Evolutionary conservation across 495 filamentous ascomycete species (phyloP).

Genomic region (Aspergillus carlsbadensis): DNA sequence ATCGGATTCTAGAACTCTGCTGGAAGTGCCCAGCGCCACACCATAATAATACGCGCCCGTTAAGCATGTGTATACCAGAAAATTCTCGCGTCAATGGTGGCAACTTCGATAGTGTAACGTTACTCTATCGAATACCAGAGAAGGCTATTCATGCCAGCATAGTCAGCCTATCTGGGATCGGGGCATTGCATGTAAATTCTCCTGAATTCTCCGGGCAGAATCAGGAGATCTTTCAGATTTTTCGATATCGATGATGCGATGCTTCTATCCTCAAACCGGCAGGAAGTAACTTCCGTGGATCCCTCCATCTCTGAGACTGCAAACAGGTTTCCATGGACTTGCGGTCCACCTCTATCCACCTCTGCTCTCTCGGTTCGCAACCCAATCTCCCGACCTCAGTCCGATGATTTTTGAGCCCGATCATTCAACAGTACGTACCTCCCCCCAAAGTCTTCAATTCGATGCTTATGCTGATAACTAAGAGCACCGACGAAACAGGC

Average conservation of each 20-base stretch:
- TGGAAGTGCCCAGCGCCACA: neutral
- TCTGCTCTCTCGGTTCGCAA: neutral
- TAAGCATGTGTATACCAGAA: neutral
- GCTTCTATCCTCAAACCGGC: too few relatives aligned
- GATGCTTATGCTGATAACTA: too few relatives aligned
- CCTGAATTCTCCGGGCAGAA: neutral
- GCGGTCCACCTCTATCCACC: neutral
- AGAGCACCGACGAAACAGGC: too few relatives aligned
- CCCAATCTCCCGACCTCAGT: neutral
- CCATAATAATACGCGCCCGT: neutral
- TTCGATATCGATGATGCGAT: neutral
- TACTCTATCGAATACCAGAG: neutral
- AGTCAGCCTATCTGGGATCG: neutral
- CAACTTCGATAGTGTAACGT: conserved; percentile 11
- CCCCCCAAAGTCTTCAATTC: too few relatives aligned
- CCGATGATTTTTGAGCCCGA: neutral
- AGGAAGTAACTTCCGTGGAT: too few relatives aligned
- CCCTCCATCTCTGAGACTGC: neutral
- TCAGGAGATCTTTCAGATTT: neutral
- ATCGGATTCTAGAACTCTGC: neutral
- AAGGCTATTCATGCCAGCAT: neutral
- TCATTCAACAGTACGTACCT: too few relatives aligned
- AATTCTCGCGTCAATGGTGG: conserved; percentile 2
- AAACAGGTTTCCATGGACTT: neutral
- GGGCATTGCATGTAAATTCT: neutral